Base-by-base conservation (phyloP, 2,329 filamentous ascomycete genomes). In the Amauroascus verrucosus region DNA sequence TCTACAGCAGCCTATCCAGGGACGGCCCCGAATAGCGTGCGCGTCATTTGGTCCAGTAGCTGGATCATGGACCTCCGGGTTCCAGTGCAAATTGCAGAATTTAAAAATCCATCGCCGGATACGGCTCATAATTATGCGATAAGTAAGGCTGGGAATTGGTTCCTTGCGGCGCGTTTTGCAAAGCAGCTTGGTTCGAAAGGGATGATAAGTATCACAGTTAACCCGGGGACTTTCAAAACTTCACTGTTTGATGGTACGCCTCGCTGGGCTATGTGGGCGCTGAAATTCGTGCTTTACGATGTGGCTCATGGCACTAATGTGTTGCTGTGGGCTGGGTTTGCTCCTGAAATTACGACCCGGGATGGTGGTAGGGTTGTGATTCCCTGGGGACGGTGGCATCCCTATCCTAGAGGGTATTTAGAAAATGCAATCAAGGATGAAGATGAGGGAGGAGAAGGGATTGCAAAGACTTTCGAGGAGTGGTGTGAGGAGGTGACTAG, bases 321-420 rank as follows among this genome's bases (percentile, higher is more conserved):
- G 0, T 69, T 74, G 54, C 58, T 79, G 0, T 79, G 70, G 54
- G 70, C 75, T 0, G 75, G 67, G 0, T 63, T 75, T 37, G 73
- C 74, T 0, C 69, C 70, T 0, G 67, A 75, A 0, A 63, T 77
- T 2, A 73, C 67, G 0, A 37, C 16, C 9, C 37, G 24, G 13
- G 44, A 52, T 24, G 48, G 54, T 18, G 40, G 49, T 6, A 43
- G 46, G 13, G 55, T 48, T 49, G 55, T 65, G 35, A 52, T 57
- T 32, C 61, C 62, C 6, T 61, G 57, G 52, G 59, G 60, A 35
- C 37, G 55, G 49, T 48, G 56, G 9, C 43, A 43, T 35, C 32
- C n/a, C 3, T 48, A 47, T 6, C 40, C 56, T 3, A 58, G 48
- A 11, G 11, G 26, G 28, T 57, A 59, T 40, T 37, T 72, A 14